These are phyloP conservation scores for Vicia faba DNA, from an alignment of 306 rosid species.

Conservation along the genomic window DNA sequence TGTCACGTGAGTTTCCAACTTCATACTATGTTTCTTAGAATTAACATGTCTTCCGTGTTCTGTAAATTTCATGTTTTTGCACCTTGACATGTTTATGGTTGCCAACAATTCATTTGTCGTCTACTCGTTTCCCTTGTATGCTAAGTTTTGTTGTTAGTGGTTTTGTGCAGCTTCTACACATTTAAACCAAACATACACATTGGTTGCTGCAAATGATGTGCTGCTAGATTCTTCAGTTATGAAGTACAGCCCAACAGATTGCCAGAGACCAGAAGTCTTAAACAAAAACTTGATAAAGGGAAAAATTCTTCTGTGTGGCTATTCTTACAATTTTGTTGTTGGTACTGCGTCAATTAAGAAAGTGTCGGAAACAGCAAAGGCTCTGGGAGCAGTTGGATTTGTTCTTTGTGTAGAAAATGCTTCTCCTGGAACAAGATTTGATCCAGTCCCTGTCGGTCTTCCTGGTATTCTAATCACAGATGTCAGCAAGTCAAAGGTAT, in stretches of 20 bases:
- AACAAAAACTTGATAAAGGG: slow-evolving; percentile 86
- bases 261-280: slow-evolving; percentile 89
- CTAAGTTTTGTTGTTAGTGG: slow-evolving; percentile 26
- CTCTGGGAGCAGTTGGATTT: slow-evolving; percentile 97
- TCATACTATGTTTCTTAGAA: slow-evolving; percentile 15
- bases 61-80: slow-evolving; percentile 31
- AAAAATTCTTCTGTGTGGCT: slow-evolving; percentile 95
- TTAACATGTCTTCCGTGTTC: not conserved
- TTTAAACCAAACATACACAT: slow-evolving; percentile 65
- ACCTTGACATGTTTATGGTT: slow-evolving; percentile 1
- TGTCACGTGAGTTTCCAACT: slow-evolving; percentile 83
- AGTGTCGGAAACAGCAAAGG: slow-evolving; percentile 86
- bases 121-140: slow-evolving; percentile 31
- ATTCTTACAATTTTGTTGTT: slow-evolving; percentile 85
- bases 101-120: slow-evolving; percentile 6
- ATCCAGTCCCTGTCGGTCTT: slow-evolving; percentile 88
- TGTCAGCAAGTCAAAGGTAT: slow-evolving; percentile 81
- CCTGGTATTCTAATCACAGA: slow-evolving; percentile 92
- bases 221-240: slow-evolving; percentile 82
- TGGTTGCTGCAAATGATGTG: slow-evolving; percentile 92
- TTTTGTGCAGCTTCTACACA: slow-evolving; percentile 77
- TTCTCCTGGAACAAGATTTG: slow-evolving; percentile 86
- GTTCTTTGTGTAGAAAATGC: slow-evolving; percentile 93
- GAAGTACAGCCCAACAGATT: slow-evolving; percentile 85
- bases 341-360: slow-evolving; percentile 89